Evolutionary conservation across 306 rosid species (phyloP), one percentile per base, ranked within the genome.

Genomic region (Cucurbita moschata): DNA sequence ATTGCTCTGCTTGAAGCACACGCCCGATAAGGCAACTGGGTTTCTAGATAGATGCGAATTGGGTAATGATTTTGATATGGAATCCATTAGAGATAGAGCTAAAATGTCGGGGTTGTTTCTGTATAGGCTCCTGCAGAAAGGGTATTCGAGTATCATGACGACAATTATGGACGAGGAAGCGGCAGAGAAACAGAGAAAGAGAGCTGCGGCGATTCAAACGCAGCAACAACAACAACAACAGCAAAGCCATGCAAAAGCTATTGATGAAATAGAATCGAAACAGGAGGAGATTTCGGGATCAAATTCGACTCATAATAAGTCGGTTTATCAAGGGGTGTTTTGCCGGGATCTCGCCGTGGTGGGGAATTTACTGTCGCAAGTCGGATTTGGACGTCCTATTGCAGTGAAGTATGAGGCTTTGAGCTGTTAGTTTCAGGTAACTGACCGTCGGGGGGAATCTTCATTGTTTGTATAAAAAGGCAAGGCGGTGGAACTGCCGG

Each of bases 281-380:
- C 11, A 38, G 37, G 63, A 5, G 49, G 39, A 54, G 15, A 56
- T 56, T 38, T 5, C 40, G 1, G 59, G 59, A 54, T 54, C 59
- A 10, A 54, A 54, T 54, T 54, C 13, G 10, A 37, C 49, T 61
- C 71, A 49, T 8, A 71, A 52, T 35, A 52, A 35, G 30, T 7
- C 77, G 3, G 87, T 81, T 68, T 91, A 85, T 75, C 96, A 89
- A 74, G 99, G 99, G 39, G 95, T 84, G 23, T 95, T 91, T 72
- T 95, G 99, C 86, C 84, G 99, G 6, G 99, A 95, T 55, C 63
- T 95, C 47, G 83, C 99, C 0, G 92, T 74, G 38, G 99, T 95
- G 1, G 99, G 99, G 12, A 87, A 59, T 80, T 67, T 95, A 83
- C 86, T 95, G 5, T 81, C 97, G 4, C 96, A 86, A 72, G 96